A percentile compares a stretch with the other conserved stretches of the same genome.
phyloP scores from a whole-genome alignment of 371 early-diverging fungal species.

The Zychaea mexicana region DNA sequence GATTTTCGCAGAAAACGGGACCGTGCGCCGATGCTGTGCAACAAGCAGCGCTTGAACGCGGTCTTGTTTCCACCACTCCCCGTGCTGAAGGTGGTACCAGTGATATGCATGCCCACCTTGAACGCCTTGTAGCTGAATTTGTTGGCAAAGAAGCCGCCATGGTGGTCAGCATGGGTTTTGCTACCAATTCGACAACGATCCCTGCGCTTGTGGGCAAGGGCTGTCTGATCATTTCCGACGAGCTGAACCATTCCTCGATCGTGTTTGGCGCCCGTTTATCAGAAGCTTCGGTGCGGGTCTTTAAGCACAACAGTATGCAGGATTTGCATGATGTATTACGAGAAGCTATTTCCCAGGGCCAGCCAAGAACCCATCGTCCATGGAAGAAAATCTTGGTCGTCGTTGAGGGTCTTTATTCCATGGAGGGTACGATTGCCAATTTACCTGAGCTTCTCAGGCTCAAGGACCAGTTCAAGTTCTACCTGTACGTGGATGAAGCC shows the following conservation, averaged over 20 bases:
- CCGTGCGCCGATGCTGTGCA: constrained; percentile 94
- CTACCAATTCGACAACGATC: constrained; percentile 98
- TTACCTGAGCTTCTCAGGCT: constrained; percentile 92
- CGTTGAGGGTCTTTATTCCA: constrained; percentile 99
- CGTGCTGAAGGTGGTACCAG: constrained; percentile 74
- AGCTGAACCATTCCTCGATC: constrained; percentile 97
- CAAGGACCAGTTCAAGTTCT: constrained; percentile 97
- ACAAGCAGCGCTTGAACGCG: constrained; percentile 62
- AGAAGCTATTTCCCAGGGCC: constrained; percentile 96
- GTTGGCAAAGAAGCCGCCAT: constrained; percentile 49
- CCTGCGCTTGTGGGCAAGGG: constrained; percentile 94
- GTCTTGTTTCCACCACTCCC: constrained; percentile 68
- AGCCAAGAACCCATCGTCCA: constrained; percentile 97
- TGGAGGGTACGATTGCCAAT: constrained; percentile 97
- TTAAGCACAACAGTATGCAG: constrained; percentile 92
- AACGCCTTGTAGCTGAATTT: constrained; percentile 93
- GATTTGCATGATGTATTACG: constrained; percentile 90
- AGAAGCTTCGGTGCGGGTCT: constrained; percentile 93
- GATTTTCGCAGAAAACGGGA: constrained; percentile 93
- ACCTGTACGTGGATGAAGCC: constrained; percentile 97
- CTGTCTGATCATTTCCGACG: constrained; percentile 96
- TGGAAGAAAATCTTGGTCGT: constrained; percentile 99
- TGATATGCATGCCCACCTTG: constrained; percentile 83
- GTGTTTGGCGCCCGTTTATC: constrained; percentile 96
- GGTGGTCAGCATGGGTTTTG: constrained; percentile 69